Evolutionary conservation across 257 asterid genomes (phyloP), one percentile per base, ranked within the genome.

Genomic region (Jaltomata sinuosa): DNA sequence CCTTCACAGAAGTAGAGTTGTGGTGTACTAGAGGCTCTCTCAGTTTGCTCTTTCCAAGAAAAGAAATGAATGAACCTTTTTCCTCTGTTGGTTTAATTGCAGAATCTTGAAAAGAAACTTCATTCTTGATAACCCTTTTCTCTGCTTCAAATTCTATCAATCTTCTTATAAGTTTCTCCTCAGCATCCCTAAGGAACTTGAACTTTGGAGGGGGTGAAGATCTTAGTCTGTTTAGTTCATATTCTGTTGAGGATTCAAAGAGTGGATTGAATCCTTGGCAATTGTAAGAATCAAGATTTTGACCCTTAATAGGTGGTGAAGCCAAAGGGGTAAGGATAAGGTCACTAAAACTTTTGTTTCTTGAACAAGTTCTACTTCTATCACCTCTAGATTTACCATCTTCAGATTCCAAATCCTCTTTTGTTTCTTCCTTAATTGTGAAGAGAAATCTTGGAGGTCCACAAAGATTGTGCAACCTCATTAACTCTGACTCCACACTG

Each of bases 141-240:
- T 91, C 92, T 2, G 91, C 88, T 86, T 91, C 97, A 55, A 61
- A 25, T 27, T 91, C 95, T 80, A 81, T 79, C 34, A 93, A 15
- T 91, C 89, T 86, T 79, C 84, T 91, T 8, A 94, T 79, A 65
- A 94, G 84, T 89, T 96, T 96, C 79, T 96, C 99, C 91, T 96
- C 99, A 1, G 99, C 99, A 82, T 96, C 99, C 61, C 91, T 93
- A 89, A 96, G 87, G 89, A 96, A 96, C 92, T 94, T 96, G 83
- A 96, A 91, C 87, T 90, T 96, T 2, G 99, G 98, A 65, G 98
- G 99, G 27, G 99, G 98, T 6, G 99, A 96, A 45, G 99, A 93
- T 85, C 96, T 89, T 85, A 93, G 68, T 32, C 86, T 89, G 67
- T 72, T 88, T 82, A 93, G 5, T 16, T 93, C 99, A 11, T 91